Base-by-base conservation (phyloP, 306 rosid species). In the Quercus alba region DNA sequence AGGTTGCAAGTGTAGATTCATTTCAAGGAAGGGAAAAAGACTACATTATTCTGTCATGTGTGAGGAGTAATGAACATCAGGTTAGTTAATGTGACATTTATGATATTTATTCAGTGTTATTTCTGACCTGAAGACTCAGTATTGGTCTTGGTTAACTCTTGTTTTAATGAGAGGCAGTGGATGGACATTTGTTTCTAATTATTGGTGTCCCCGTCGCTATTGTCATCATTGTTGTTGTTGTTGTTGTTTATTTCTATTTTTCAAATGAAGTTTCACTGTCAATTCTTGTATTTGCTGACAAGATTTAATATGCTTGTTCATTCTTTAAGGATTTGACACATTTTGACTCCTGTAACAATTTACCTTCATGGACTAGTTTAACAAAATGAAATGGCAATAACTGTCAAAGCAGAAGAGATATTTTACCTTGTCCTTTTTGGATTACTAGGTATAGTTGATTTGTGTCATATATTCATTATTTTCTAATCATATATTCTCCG, bases 1-100 rank as follows among this genome's bases (percentile, higher is more conserved):
- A 96, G 99, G 99, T 96, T 91, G 99, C 99, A 20, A 96, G 99
- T 74, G 99, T 96, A 19, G 99, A 96, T 90, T 96, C 99, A 72
- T 96, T 96, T 87, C 99, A 96, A 83, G 99, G 99, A 86, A 93
- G 99, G 89, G 99, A 96, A 81, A 96, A 96, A 83, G 99, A 96
- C 83, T 96, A 93, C 75, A 96, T 96, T 82, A 96, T 96, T 81
- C 86, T 96, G 64, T 96, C 99, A 5, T 96, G 99, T 84, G 99
- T 96, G 33, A 90, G 99, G 84, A 96, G 99, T 86, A 96, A 96
- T 74, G 99, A 96, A 83, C 99, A 96, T 85, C 99, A 96, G 98
- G 99, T 96, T 82, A 63, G 94, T 84, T 69, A 58, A 41, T 78
- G 59, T 33, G 51, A 52, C 31, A 61, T 80, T 28, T 73, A 21